Conservation (phyloP, 495 filamentous ascomycete genomes). For the Xylaria palmicola region DNA sequence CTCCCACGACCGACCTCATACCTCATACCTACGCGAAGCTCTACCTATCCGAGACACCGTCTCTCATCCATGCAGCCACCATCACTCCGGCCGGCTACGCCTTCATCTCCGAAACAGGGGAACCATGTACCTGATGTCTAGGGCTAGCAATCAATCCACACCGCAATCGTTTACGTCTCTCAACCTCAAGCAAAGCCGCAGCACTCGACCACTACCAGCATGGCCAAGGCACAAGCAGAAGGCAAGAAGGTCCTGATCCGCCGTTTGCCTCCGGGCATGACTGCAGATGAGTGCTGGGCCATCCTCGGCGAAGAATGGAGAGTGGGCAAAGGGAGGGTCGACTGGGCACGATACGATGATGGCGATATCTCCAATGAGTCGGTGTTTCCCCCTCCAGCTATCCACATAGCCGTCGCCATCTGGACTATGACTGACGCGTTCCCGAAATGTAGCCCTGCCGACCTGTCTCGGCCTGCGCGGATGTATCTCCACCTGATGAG, state of each 20-base stretch:
- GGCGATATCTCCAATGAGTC: constrained; percentile 91
- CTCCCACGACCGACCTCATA: too few species aligned
- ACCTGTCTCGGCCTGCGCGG: constrained; percentile 71
- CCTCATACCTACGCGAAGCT: too few species aligned
- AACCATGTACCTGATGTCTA: constrained; percentile 4
- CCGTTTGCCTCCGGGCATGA: constrained; percentile 82
- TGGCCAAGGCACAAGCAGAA: constrained; percentile 56
- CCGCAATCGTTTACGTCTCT: background rate
- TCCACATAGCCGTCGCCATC: background rate
- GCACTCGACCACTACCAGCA: background rate
- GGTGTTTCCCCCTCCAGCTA: constrained; percentile 22
- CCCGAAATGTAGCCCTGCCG: constrained; percentile 58
- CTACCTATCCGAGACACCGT: background rate
- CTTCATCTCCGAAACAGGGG: background rate
- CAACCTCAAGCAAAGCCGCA: background rate
- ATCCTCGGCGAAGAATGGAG: constrained; percentile 83
- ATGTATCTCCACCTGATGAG: constrained; percentile 75
- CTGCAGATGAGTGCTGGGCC: constrained; percentile 71
- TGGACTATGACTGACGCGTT: constrained; percentile 1
- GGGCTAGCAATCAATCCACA: background rate
- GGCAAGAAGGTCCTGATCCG: constrained; percentile 84
- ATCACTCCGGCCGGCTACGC: background rate
- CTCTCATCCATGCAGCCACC: background rate
- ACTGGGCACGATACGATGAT: constrained; percentile 73
- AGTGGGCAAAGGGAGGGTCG: constrained; percentile 71